phyloP scores from a whole-genome alignment of 768 basidiomycete species.

The Mycena vitilis region DNA sequence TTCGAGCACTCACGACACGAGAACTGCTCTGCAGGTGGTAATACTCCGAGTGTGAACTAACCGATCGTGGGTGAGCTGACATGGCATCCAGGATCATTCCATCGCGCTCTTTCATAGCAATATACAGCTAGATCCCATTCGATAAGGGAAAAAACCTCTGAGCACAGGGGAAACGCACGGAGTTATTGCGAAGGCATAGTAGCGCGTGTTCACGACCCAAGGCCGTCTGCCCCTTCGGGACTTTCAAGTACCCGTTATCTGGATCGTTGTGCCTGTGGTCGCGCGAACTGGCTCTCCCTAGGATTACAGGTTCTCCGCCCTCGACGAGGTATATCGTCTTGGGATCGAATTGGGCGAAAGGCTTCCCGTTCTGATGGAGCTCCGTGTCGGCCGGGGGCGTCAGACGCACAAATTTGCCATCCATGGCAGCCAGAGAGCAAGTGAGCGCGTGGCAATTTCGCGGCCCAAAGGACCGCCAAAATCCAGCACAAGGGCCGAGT shows the following conservation, averaged over 20 bases:
- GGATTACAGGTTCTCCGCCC: conserved; percentile 22
- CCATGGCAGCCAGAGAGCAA: background rate
- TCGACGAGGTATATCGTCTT: conserved; percentile 32
- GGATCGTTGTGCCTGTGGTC: conserved; percentile 25
- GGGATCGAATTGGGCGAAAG: conserved; percentile 30
- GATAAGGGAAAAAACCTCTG: background rate
- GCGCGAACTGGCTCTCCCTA: conserved; percentile 25
- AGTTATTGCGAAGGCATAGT: conserved; percentile 30
- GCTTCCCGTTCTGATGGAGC: conserved; percentile 9
- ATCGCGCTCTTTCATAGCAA: conserved; percentile 34
- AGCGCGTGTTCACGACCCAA: conserved; percentile 28
- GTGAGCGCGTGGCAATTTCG: background rate
- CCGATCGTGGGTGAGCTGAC: background rate
- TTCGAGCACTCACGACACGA: conserved; percentile 28
- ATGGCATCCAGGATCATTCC: conserved; percentile 22
- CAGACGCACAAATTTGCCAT: conserved; percentile 31
- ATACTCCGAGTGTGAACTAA: conserved; percentile 22
- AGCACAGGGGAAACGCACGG: conserved; percentile 2
- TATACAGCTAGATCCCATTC: conserved; percentile 23
- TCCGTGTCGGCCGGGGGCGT: conserved; percentile 20
- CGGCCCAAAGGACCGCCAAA: background rate
- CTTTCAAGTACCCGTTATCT: conserved; percentile 31
- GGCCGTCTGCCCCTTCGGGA: conserved; percentile 32
- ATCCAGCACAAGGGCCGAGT: background rate
- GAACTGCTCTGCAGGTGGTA: conserved; percentile 7